Percentiles rank a stretch among this genome's conserved stretches.
Conservation (phyloP, 1,284 basidiomycete genomes). For the Moesziomyces parantarcticus region DNA sequence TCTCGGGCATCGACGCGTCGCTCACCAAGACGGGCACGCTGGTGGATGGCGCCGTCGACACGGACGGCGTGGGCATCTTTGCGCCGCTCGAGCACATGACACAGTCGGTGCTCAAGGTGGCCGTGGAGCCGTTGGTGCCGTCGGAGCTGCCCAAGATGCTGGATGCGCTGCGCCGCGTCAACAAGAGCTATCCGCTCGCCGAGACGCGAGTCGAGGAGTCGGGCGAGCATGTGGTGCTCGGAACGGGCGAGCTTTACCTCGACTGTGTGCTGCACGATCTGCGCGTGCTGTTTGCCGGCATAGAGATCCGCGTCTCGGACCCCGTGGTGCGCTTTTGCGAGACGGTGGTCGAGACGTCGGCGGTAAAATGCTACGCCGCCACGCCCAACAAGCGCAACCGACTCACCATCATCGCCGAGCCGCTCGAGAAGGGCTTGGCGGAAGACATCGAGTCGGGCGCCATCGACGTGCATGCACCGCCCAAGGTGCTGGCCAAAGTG, state of each 20-base stretch:
- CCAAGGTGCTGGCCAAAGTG: constrained; percentile 58
- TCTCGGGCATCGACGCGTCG: constrained; percentile 91
- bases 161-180: constrained; percentile 92
- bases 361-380: constrained; percentile 96
- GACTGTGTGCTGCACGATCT: constrained; percentile 98
- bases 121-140: constrained; percentile 96
- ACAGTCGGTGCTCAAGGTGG: constrained; percentile 96
- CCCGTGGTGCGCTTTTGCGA: constrained; percentile 98
- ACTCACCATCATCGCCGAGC: constrained; percentile 65
- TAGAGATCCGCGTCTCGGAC: constrained; percentile 99
- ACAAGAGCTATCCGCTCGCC: constrained; percentile 95
- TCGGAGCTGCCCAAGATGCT: constrained; percentile 99
- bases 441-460: constrained; percentile 64
- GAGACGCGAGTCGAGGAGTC: constrained; percentile 97
- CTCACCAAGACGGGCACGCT: constrained; percentile 96
- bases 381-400: constrained; percentile 92
- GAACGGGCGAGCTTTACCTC: constrained; percentile 95
- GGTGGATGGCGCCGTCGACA: constrained; percentile 63
- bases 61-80: constrained; percentile 89
- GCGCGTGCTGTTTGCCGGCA: constrained; percentile 90
- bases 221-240: constrained; percentile 95
- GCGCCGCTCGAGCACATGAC: constrained; percentile 94
- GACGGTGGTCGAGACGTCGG: constrained; percentile 97
- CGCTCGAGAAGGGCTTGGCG: constrained; percentile 65
- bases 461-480: constrained; percentile 55